phyloP scores from a whole-genome alignment of 2,329 filamentous ascomycete genomes.

The Ilyonectria mors-panacis region DNA sequence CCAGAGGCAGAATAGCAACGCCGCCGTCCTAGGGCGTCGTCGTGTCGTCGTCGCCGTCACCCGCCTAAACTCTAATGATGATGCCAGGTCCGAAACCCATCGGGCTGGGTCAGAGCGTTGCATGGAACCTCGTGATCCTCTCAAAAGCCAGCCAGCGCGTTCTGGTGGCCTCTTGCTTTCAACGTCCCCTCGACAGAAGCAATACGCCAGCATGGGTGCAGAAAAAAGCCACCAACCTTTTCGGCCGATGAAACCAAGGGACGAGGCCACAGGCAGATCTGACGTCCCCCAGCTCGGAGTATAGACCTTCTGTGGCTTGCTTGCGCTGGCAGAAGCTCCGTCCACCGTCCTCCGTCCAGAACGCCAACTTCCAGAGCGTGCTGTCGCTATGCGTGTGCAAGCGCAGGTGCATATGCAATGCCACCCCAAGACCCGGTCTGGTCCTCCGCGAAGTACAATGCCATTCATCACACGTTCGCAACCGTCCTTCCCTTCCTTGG shows the following conservation, averaged over 20 bases:
- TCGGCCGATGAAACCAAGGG: slow-evolving; percentile 21
- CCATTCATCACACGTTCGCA: slow-evolving; percentile 48
- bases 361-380: slow-evolving; percentile 5
- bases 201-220: slow-evolving; percentile 9
- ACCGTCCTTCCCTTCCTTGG: slow-evolving; percentile 36
- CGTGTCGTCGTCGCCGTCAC: slow-evolving; percentile 32
- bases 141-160: slow-evolving; percentile 31
- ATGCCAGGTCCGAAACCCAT: slow-evolving; percentile 45
- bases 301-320: neutral
- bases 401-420: slow-evolving; percentile 47
- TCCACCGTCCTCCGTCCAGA: neutral
- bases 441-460: slow-evolving; percentile 45
- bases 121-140: slow-evolving; percentile 44
- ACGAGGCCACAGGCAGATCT: slow-evolving; percentile 20
- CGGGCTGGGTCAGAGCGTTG: slow-evolving; percentile 48
- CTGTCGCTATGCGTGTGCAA: slow-evolving; percentile 42
- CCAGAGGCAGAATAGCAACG: slow-evolving; percentile 31
- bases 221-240: slow-evolving; percentile 4
- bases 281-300: neutral
- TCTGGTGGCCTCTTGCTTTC: slow-evolving; percentile 46
- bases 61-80: slow-evolving; percentile 43
- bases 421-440: slow-evolving; percentile 43
- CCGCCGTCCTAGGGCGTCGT: slow-evolving; percentile 32
- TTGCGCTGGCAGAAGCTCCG: neutral
- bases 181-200: slow-evolving; percentile 36